Base-by-base conservation (phyloP, 208 protist species). In the Crithidia acanthocephali region DNA sequence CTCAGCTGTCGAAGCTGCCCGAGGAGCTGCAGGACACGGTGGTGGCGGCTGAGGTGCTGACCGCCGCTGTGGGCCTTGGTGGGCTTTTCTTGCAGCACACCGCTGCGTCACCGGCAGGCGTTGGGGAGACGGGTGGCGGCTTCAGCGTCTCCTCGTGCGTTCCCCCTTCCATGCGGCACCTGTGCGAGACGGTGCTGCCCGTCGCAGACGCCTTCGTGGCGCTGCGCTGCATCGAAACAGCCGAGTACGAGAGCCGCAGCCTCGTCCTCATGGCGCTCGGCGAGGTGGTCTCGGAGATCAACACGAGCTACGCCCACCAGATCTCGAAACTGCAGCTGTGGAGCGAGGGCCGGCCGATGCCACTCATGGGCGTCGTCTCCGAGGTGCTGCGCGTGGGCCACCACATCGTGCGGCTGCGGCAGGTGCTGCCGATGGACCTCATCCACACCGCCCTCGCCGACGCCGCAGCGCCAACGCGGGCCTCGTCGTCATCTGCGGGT, bases 261-360 rank as follows among this genome's bases (percentile, higher is more conserved):
- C 77, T 96, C 9, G 88, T 96, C 18, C 81, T 80, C 8, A 96
- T 96, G 91, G 88, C 91, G 28, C 84, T 96, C 13, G 91, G 88
- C 27, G 88, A 96, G 76, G 81, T 84, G 1, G 84, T 96, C 9
- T 87, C 85, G 15, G 88, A 96, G 66, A 80, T 96, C 16, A 88
- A 83, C 76, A 91, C 91, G 9, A 91, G 86, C 77, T 96, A 92
- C 68, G 88, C 87, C 0, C 82, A 90, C 30, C 80, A 96, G 53
- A 74, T 96, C 18, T 72, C 88, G 23, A 86, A 86, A 40, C 79
- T 96, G 40, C 74, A 91, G 72, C 74, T 79, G 13, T 91, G 88
- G 84, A 74, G 81, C 20, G 74, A 81, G 42, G 74, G 74, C 2
- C 69, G 76, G 18, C 61, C 85, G 40, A 91, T 93, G 88, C 91